Base-by-base conservation (phyloP, 768 basidiomycete species). In the Hygrophoropsis aurantiaca region DNA sequence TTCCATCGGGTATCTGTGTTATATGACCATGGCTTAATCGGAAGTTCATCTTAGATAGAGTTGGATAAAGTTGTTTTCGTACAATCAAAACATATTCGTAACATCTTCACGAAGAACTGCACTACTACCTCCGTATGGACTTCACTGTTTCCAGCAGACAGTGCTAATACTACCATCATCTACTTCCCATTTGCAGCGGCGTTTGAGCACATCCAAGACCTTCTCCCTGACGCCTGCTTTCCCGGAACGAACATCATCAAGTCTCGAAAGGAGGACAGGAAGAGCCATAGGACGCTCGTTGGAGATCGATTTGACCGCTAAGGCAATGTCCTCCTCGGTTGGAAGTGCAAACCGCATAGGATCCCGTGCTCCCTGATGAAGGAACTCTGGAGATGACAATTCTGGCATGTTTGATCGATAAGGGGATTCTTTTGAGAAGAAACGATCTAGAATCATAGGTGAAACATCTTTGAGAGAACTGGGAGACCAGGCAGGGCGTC, bases 401-500 rank as follows among this genome's bases (percentile, higher is more conserved):
- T 56, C 55, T 11, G 82, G 82, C 46, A 69, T 72, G 26, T 67
- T 62, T 43, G 69, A 56, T 36, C 75, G 60, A 65, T 73, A 80
- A 5, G 69, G 51, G 2, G 86, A 85, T 30, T 71, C 58, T 10
- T 67, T 54, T 27, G 74, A 69, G 69, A 95, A 97, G 70, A 94
- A 95, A 26, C 74, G 74, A 9, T 71, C 60, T 25, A 82, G 62
- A 42, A 93, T 72, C 20, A 75, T 74, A 34, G 77, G 60, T 3
- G 81, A 66, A 44, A 95, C 80, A 11, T 86, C 83, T 10, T 71
- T 62, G 23, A 91, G 52, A 3, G 73, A 74, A 9, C 74, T 59
- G 6, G 94, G 94, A 2, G 72, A 71, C 94, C 94, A 97, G 5
- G 66, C 58, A 6, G 90, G 84, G 33, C 78, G 72, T 33, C 59